Percentiles rank a stretch among this genome's conserved stretches.
These are phyloP conservation scores for Emericellopsis terricola DNA, from an alignment of 495 filamentous ascomycete genomes.

Conservation along the genomic window DNA sequence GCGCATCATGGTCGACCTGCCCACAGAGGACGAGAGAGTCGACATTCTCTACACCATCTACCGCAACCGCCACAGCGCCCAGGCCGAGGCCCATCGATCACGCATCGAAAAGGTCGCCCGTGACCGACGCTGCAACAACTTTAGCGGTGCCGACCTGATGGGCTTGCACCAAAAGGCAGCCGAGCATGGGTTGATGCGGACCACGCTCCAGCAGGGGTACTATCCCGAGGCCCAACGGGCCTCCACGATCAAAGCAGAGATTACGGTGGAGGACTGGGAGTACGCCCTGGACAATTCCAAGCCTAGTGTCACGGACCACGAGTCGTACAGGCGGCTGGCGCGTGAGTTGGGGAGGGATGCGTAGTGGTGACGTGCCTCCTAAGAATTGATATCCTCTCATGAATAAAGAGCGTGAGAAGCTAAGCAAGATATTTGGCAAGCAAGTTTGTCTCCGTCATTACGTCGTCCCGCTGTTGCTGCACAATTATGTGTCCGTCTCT, in stretches of 20 bases:
- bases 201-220: no score
- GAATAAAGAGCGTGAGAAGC: no score
- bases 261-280: slow-evolving; percentile 61
- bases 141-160: slow-evolving; percentile 77
- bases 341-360: neutral
- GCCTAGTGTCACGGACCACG: slow-evolving; percentile 57
- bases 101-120: slow-evolving; percentile 41
- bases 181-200: slow-evolving; percentile 42
- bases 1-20: slow-evolving; percentile 77
- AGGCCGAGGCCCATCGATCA: slow-evolving; percentile 20
- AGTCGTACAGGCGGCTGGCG: slow-evolving; percentile 8
- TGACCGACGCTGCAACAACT: slow-evolving; percentile 54
- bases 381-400: no score
- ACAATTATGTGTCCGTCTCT: no score
- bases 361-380: no score
- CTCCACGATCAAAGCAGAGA: no score
- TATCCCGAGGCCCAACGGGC: no score
- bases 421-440: no score
- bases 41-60: slow-evolving; percentile 71
- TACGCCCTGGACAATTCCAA: slow-evolving; percentile 50
- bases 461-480: no score
- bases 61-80: slow-evolving; percentile 37
- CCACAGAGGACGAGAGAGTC: slow-evolving; percentile 56
- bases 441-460: no score
- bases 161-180: slow-evolving; percentile 54